Evolutionary conservation across 2,329 filamentous ascomycete genomes (phyloP), one percentile per base, ranked within the genome.

Genomic region (Tolypocladium endophyticum): DNA sequence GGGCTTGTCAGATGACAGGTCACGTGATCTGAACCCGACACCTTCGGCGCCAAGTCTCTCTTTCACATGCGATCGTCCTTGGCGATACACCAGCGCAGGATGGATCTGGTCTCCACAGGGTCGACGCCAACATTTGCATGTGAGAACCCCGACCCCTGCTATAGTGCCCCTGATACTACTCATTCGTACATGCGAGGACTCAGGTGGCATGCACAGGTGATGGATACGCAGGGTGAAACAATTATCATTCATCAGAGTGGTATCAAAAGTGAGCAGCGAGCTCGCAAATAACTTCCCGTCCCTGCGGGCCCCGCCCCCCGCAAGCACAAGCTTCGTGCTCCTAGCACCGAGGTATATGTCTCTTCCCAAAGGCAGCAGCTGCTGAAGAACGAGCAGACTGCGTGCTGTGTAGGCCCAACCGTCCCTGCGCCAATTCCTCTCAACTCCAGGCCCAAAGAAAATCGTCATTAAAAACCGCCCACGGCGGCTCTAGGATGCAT

Each of bases 1-100:
- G 6, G 16, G 0, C 1, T 0, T 6, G n/a, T 57, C 64, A 65
- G 38, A 59, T 65, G 62, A 57, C 3, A 1, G 8, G 1, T n/a
- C 61, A 62, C 60, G 56, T 55, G 58, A 55, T 35, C 9, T 1
- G 3, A 9, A 7, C 11, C 23, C 11, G 6, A n/a, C 16, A 9
- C 50, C 45, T 11, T 50, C 39, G 43, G n/a, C 30, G 57, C 28
- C 57, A 23, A 53, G 25, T 16, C 50, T 36, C 50, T 36, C 45
- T 50, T 50, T 57, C 56, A 57, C 56, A 57, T 57, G 56, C 43
- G 9, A 54, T 33, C 25, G 28, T 36, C n/a, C 18, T 57, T 52
- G 47, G 47, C 47, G 47, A 52, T 52, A n/a, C n/a, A n/a, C 12
- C 16, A 18, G 55, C 33, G 4, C 47, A 52, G 25, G 28, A 9